Conservation (phyloP, 257 asterid species). For the Linaria vulgaris region DNA sequence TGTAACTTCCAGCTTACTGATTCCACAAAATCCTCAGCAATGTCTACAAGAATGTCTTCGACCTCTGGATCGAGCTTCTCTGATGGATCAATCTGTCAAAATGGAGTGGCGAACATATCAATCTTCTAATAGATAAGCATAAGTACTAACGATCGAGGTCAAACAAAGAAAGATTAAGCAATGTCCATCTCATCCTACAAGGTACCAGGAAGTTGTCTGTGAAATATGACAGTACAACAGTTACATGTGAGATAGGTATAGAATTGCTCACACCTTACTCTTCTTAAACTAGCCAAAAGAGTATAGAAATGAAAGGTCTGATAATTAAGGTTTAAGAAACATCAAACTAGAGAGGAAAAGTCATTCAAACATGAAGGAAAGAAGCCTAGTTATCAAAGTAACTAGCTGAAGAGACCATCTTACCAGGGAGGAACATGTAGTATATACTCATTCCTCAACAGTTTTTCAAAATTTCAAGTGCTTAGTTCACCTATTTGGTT, state of each 20-base stretch:
- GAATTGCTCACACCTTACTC: neutral
- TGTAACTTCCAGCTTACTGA: conserved; percentile 59
- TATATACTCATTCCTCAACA: neutral
- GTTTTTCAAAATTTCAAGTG: neutral
- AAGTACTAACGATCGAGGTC: neutral
- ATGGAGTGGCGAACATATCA: conserved; percentile 24
- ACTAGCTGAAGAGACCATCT: neutral
- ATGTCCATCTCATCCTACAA: neutral
- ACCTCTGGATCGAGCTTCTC: conserved; percentile 82
- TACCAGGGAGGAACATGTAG: neutral
- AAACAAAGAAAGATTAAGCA: conserved; percentile 6
- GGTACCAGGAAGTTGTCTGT: neutral
- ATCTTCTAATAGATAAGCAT: neutral
- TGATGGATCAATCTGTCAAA: conserved; percentile 77
- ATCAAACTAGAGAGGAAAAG: too few relatives aligned
- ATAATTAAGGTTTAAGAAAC: too few relatives aligned
- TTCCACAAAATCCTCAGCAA: conserved; percentile 94
- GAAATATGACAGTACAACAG: neutral
- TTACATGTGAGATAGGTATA: neutral
- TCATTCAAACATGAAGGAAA: neutral
- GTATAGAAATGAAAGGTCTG: too few relatives aligned
- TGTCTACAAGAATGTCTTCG: conserved; percentile 79
- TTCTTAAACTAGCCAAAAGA: too few relatives aligned
- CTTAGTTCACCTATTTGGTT: neutral
- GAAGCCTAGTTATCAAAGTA: neutral